phyloP scores from a whole-genome alignment of 2,329 filamentous ascomycete genomes.

The Claviceps sorghi region DNA sequence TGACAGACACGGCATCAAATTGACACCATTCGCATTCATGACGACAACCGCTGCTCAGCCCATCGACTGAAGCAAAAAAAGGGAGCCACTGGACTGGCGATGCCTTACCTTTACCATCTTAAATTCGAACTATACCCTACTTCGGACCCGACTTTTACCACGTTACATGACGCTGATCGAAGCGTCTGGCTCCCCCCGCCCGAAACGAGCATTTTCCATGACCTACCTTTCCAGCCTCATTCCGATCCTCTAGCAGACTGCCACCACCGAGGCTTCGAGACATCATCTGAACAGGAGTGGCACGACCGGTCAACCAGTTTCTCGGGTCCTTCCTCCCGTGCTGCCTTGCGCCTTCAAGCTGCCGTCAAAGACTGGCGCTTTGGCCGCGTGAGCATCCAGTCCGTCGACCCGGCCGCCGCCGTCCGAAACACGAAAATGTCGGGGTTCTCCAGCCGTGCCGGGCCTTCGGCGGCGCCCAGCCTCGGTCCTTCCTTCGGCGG shows the following conservation, averaged over 20 bases:
- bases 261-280: conserved; percentile 19
- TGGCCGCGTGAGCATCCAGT: conserved; percentile 62
- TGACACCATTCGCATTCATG: background rate
- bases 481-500: conserved; percentile 40
- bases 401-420: conserved; percentile 49
- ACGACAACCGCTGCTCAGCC: background rate
- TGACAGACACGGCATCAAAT: background rate
- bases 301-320: conserved; percentile 25
- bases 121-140: conserved; percentile 49
- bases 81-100: conserved; percentile 14
- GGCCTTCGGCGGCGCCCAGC: conserved; percentile 34
- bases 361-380: conserved; percentile 64
- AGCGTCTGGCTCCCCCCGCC: conserved; percentile 36
- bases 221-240: conserved; percentile 36
- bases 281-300: conserved; percentile 26
- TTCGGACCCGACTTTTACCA: conserved; percentile 19
- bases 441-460: conserved; percentile 24
- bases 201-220: conserved; percentile 38
- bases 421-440: conserved; percentile 17
- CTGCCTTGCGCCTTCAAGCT: conserved; percentile 31
- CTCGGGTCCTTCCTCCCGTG: conserved; percentile 27
- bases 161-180: conserved; percentile 5
- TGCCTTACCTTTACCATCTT: conserved; percentile 53
- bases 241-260: conserved; percentile 5
- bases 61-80: background rate